phyloP scores from a whole-genome alignment of 805 yeast genomes.

The Pichia californica region DNA sequence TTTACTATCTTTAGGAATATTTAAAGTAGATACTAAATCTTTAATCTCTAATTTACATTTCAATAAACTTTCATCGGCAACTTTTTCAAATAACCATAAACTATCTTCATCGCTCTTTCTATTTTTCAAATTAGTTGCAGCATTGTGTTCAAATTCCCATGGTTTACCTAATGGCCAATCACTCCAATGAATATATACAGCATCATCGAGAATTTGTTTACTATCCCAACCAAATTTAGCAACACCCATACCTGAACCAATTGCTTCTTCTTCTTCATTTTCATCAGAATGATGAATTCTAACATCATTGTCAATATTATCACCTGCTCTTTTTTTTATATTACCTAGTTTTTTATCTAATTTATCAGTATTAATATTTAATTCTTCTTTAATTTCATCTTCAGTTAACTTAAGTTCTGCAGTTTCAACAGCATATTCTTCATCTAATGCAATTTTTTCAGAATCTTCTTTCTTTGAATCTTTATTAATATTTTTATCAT shows the following conservation, averaged over 20 bases:
- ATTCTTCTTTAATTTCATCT: neutral
- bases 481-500: neutral
- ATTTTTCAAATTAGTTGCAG: neutral
- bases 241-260: conserved; percentile 11
- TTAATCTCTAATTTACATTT: conserved; percentile 5
- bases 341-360: no score
- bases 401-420: neutral
- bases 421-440: no score
- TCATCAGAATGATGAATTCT: no score
- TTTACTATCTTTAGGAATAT: neutral
- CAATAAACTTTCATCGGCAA: conserved; percentile 10
- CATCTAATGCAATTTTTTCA: no score
- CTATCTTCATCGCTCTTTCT: neutral
- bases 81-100: conserved; percentile 8
- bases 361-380: neutral
- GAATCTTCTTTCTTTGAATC: neutral
- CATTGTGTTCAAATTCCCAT: conserved; percentile 36
- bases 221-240: conserved; percentile 33
- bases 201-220: conserved; percentile 20
- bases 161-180: conserved; percentile 66
- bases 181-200: conserved; percentile 51
- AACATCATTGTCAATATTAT: conserved; percentile 2
- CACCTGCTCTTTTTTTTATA: no score
- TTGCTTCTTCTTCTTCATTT: conserved; percentile 4
- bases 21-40: neutral